A percentile compares a stretch with the other conserved stretches of the same genome.
Evolutionary conservation across 129 eudicot genomes (phyloP).

Genomic region (Calendula officinalis): DNA sequence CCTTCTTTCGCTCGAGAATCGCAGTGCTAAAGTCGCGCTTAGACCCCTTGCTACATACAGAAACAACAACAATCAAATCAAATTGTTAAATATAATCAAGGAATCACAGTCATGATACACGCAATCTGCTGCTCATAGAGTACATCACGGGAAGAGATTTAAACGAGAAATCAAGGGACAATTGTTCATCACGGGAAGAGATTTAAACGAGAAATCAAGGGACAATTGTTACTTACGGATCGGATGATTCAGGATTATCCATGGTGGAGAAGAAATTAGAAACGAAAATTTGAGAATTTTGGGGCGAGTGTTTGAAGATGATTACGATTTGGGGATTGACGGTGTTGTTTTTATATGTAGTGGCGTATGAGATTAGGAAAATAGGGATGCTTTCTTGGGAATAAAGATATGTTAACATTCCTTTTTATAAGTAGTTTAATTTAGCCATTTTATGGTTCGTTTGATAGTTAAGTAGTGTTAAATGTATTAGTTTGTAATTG

Average conservation of each 20-base stretch:
- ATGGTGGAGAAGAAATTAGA: slow-evolving; percentile 21
- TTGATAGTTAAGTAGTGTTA: too few species aligned
- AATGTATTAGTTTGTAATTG: too few species aligned
- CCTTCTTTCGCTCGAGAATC: slow-evolving; percentile 81
- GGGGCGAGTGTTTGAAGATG: slow-evolving; percentile 20
- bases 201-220: not conserved
- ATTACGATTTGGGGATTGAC: slow-evolving; percentile 1
- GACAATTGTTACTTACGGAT: slow-evolving; percentile 47
- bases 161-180: not conserved
- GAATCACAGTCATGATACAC: not conserved
- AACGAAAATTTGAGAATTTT: not conserved
- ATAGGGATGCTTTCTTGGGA: too few species aligned
- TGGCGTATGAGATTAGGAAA: too few species aligned
- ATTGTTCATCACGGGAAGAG: not conserved
- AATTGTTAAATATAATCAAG: not conserved
- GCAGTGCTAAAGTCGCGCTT: slow-evolving; percentile 85
- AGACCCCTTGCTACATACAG: slow-evolving; percentile 57
- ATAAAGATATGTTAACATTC: too few species aligned
- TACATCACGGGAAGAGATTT: not conserved
- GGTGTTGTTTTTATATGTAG: too few species aligned
- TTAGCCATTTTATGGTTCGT: too few species aligned
- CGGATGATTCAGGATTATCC: slow-evolving; percentile 68
- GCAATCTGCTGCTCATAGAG: not conserved
- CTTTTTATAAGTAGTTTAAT: too few species aligned
- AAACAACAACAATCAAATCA: slow-evolving; percentile 11